Evolutionary conservation across 208 protist genomes (phyloP).

Genomic region (Borovskyia barvae): DNA sequence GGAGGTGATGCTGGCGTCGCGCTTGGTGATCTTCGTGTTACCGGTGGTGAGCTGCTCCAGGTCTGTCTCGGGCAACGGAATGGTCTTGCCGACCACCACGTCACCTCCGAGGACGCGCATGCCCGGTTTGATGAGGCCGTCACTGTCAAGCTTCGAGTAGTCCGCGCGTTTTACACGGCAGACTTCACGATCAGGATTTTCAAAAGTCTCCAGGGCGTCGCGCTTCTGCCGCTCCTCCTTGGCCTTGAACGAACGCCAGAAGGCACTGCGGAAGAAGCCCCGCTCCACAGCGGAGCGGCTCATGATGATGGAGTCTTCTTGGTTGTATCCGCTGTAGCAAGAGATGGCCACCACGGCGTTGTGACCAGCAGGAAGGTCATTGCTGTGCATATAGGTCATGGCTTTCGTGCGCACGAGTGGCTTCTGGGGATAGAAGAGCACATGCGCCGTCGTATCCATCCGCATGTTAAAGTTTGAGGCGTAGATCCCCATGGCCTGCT

Average conservation of each 20-base stretch:
- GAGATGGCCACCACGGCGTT: constrained; percentile 99
- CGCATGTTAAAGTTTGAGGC: constrained; percentile 95
- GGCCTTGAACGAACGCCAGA: constrained; percentile 85
- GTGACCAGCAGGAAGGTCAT: constrained; percentile 97
- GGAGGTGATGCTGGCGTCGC: constrained; percentile 82
- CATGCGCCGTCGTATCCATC: constrained; percentile 98
- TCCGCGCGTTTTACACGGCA: constrained; percentile 77
- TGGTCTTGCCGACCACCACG: constrained; percentile 94
- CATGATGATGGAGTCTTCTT: constrained; percentile 99
- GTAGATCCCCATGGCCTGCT: constrained; percentile 98
- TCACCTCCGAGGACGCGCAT: constrained; percentile 85
- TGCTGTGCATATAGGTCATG: constrained; percentile 95
- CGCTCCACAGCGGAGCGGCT: constrained; percentile 97
- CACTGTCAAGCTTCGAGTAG: constrained; percentile 96
- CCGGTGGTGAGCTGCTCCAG: constrained; percentile 64
- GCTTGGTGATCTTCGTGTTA: constrained; percentile 75
- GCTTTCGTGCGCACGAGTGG: constrained; percentile 96
- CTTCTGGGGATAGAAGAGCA: constrained; percentile 98
- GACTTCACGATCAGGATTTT: constrained; percentile 89
- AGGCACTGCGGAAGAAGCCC: constrained; percentile 96
- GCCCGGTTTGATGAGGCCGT: constrained; percentile 93
- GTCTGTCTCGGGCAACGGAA: constrained; percentile 34
- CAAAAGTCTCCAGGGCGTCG: constrained; percentile 89
- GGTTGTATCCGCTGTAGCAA: constrained; percentile 99
- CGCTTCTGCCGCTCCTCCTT: constrained; percentile 79